Percentiles rank a stretch among this genome's conserved stretches.
phyloP scores from a whole-genome alignment of 495 filamentous ascomycete species.

The Lentithecium fluviatile region DNA sequence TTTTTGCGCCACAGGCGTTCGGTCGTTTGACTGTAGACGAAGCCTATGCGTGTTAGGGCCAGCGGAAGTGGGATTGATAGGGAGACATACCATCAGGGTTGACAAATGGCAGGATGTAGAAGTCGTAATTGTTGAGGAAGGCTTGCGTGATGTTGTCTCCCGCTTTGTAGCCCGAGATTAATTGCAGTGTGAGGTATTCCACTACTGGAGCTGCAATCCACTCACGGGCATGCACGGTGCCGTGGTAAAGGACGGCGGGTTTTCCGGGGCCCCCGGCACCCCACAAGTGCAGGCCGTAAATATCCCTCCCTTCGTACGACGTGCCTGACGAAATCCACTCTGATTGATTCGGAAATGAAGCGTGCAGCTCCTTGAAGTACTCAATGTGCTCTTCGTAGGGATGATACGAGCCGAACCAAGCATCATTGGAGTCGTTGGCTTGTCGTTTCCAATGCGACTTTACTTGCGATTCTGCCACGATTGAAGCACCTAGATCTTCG shows the following conservation, averaged over 20 bases:
- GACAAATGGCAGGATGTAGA: slow-evolving; percentile 60
- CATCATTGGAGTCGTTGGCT: slow-evolving; percentile 1
- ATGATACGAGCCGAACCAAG: slow-evolving; percentile 60
- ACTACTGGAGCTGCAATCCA: slow-evolving; percentile 55
- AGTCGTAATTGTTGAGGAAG: slow-evolving; percentile 58
- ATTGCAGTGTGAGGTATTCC: slow-evolving; percentile 56
- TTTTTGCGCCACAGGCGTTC: slow-evolving; percentile 66
- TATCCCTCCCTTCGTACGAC: slow-evolving; percentile 51
- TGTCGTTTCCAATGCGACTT: slow-evolving; percentile 24
- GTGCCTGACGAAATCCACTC: slow-evolving; percentile 53
- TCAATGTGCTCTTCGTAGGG: slow-evolving; percentile 54
- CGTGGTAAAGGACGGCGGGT: slow-evolving; percentile 58
- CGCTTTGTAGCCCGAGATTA: slow-evolving; percentile 49
- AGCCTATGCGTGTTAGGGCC: slow-evolving; percentile 41
- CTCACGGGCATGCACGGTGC: slow-evolving; percentile 61
- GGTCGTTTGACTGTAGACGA: slow-evolving; percentile 59
- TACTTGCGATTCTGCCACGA: slow-evolving; percentile 29
- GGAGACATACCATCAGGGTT: slow-evolving; percentile 51
- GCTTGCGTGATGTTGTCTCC: slow-evolving; percentile 43
- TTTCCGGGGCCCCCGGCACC: slow-evolving; percentile 53
- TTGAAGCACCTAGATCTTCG: slow-evolving; percentile 47
- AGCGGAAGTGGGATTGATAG: background rate
- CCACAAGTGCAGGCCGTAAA: slow-evolving; percentile 60
- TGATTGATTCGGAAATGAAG: slow-evolving; percentile 48
- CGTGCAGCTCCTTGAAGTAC: slow-evolving; percentile 52